phyloP scores from a whole-genome alignment of 257 asterid species.

The Striga asiatica region DNA sequence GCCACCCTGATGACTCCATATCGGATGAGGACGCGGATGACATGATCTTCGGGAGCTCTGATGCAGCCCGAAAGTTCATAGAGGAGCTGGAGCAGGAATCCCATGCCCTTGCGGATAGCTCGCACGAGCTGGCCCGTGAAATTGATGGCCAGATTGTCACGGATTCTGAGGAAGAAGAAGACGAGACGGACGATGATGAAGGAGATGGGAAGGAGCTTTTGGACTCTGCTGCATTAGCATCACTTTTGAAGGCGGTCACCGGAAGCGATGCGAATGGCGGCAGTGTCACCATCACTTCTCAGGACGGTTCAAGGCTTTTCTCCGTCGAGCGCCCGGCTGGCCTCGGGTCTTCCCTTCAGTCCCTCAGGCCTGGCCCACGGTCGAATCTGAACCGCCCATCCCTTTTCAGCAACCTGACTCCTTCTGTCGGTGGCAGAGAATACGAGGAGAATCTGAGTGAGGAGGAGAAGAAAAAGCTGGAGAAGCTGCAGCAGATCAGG shows the following conservation, averaged over 20 bases:
- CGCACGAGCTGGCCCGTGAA: slow-evolving; percentile 31
- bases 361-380: slow-evolving; percentile 58
- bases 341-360: slow-evolving; percentile 75
- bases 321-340: slow-evolving; percentile 94
- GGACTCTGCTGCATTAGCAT: slow-evolving; percentile 90
- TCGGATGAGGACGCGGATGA: slow-evolving; percentile 71
- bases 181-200: slow-evolving; percentile 89
- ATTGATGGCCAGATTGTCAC: slow-evolving; percentile 88
- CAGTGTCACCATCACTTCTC: slow-evolving; percentile 64
- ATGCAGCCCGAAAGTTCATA: slow-evolving; percentile 73
- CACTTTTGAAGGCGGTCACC: slow-evolving; percentile 86
- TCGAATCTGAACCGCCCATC: slow-evolving; percentile 35
- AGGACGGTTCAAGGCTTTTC: slow-evolving; percentile 89
- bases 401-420: slow-evolving; percentile 34
- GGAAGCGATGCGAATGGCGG: slow-evolving; percentile 75
- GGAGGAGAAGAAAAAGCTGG: slow-evolving; percentile 83
- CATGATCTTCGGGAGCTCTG: slow-evolving; percentile 74
- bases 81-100: slow-evolving; percentile 73
- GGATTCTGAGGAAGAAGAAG: slow-evolving; percentile 68
- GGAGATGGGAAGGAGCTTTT: slow-evolving; percentile 77
- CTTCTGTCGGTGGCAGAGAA: slow-evolving; percentile 37
- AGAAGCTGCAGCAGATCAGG: slow-evolving; percentile 62
- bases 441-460: slow-evolving; percentile 58
- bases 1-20: slow-evolving; percentile 33
- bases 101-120: slow-evolving; percentile 18